Evolutionary conservation across 1,139 yeast genomes (phyloP), one percentile per base, ranked within the genome.

Genomic region (Pneumocystis oryctolagi): DNA sequence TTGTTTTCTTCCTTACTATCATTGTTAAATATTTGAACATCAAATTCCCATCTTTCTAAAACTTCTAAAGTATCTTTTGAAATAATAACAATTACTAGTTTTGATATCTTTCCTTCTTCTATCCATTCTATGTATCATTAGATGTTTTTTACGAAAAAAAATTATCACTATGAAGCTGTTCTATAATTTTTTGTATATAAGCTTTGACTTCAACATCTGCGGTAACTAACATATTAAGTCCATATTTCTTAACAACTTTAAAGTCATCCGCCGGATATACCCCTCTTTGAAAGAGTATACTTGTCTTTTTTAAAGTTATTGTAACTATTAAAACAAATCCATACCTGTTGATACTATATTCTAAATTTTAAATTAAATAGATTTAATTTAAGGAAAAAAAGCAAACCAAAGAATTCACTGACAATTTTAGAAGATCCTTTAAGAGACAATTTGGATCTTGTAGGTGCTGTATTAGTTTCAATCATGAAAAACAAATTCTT

Each of bases 211-310:
- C 96, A 58, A 85, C 87, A 71, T 89, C 95, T 37, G 80, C 80
- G 3, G 87, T 82, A 37, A 86, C 81, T 62, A 90, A 77, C 73
- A 90, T 75, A 64, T 87, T 87, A 63, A 90, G 73, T 58, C 89
- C 96, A 73, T 89, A 90, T 72, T 89, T 89, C 68, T 82, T 80
- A 2, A 88, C 90, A 0, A 85, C 79, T 65, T 81, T 82, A 73
- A 90, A 90, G 71, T 89, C 96, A 69, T 88, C 96, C 1, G 88
- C 80, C 0, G 96, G 96, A 70, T 90, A 90, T 55, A 90, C 85
- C 0, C 96, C 96, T 63, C 97, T 76, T 72, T 90, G 97, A 73
- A 86, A 90, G 5, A 90, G 79, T 40, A 90, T 87, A 65, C 85
- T 83, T 72, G 87, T 85, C 66, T 88, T 83, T 64, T 90, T 83